Evolutionary conservation across 73 alveolate genomes (phyloP).

Genomic region (Paramecium pentaurelia): DNA sequence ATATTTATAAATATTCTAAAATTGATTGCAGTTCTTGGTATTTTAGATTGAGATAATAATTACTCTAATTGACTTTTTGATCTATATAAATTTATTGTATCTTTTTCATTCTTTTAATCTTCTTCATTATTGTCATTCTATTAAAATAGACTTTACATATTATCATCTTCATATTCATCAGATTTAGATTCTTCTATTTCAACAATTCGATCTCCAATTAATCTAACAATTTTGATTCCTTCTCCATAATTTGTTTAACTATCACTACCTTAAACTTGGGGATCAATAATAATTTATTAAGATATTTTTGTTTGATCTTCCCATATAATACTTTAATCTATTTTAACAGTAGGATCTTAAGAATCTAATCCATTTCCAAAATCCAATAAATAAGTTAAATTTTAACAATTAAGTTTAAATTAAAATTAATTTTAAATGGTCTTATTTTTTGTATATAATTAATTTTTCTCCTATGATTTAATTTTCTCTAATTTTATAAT

Average conservation of each 20-base stretch:
- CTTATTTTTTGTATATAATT: not conserved
- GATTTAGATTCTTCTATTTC: not conserved
- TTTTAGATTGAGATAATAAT: not conserved
- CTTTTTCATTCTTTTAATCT: not conserved
- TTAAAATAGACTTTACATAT: not conserved
- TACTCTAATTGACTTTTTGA: not conserved
- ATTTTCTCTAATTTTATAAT: not conserved
- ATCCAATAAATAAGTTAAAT: not conserved
- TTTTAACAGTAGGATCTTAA: not conserved
- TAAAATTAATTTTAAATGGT: not conserved
- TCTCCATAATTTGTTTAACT: not conserved
- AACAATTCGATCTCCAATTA: not conserved
- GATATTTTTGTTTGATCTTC: not conserved
- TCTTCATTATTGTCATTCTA: not conserved
- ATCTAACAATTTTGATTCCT: not conserved
- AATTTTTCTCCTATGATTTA: not conserved
- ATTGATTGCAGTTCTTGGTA: not conserved
- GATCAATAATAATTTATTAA: not conserved
- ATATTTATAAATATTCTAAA: not conserved
- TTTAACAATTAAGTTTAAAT: not conserved
- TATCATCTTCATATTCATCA: not conserved
- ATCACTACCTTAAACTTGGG: not conserved
- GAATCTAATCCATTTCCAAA: not conserved
- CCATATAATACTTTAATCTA: constrained; percentile 7
- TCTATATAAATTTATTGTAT: not conserved